Evolutionary conservation across 768 basidiomycete genomes (phyloP), one percentile per base, ranked within the genome.

Genomic region (Calocybe cyanea): DNA sequence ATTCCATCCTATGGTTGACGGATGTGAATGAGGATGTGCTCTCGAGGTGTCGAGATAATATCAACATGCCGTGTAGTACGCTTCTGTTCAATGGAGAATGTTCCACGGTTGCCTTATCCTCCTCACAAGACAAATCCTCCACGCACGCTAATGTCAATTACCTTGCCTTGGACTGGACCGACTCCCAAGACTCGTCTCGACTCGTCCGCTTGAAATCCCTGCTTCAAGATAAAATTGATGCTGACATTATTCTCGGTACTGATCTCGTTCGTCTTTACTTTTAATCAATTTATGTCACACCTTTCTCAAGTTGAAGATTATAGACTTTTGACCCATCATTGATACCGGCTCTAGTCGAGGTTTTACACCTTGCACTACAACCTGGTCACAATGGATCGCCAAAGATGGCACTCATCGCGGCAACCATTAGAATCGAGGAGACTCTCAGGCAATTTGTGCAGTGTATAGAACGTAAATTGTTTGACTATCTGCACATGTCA

Each of bases 241-340:
- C 77, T 2, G 80, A 86, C 39, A 43, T 89, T 7, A 67, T 91
- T 30, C 56, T 92, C 0, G 87, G 88, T 7, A 82, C 88, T 33
- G 88, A 92, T 57, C 69, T 89, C 38, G 74, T 73, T 33, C 24
- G 63, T 61, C 31, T 43, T 5, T 21, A n/a, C 10, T 31, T 33
- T 14, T 20, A 14, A 10, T 5, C 20, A 37, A 10, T 9, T 25
- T 31, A n/a, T n/a, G n/a, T n/a, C n/a, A n/a, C 6, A 9, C 14
- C 15, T n/a, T 30, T 23, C 18, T 37, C 1, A 35, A 30, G 18
- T 2, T 36, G 6, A 37, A 30, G 8, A 41, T 35, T 21, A 18
- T 48, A 89, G 87, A 79, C 85, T 5, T 90, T 81, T 55, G 85
- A 88, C 54, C 81, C 83, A 7, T 57, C 57, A 8, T 63, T 88